Conservation (phyloP, 1,139 yeast genomes). For the Taphrina betulina region DNA sequence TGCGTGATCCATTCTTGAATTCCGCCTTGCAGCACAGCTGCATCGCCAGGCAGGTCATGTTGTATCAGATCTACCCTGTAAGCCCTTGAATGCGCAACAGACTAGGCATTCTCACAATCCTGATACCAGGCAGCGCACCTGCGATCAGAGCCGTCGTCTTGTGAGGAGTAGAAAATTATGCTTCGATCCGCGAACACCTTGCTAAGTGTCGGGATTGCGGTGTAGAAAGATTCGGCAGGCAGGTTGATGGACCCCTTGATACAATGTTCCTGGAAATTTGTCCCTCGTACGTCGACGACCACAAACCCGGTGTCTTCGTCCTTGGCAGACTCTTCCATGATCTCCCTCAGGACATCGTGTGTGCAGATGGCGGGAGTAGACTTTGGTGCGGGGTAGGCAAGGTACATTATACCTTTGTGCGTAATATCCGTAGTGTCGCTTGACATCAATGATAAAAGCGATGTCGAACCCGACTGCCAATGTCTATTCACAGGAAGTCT, state of each 20-base stretch:
- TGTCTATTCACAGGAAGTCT: too few relatives aligned
- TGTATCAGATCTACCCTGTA: conserved; percentile 1
- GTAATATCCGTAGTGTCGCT: too few relatives aligned
- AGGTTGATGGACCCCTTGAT: conserved; percentile 20
- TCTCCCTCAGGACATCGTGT: conserved; percentile 16
- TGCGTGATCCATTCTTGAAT: conserved; percentile 18
- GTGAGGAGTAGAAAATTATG: conserved; percentile 20
- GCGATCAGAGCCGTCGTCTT: conserved; percentile 15
- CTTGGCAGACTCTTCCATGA: conserved; percentile 16
- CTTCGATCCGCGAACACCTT: conserved; percentile 29
- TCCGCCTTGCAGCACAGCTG: conserved; percentile 26
- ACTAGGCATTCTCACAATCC: background rate
- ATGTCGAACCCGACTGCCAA: too few relatives aligned
- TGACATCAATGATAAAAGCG: too few relatives aligned
- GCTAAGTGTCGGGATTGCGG: conserved; percentile 10
- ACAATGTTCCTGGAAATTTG: conserved; percentile 8
- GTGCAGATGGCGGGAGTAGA: conserved; percentile 14
- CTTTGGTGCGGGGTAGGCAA: conserved; percentile 15
- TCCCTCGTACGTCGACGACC: conserved; percentile 25
- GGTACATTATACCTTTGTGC: too few relatives aligned
- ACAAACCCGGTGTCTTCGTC: conserved; percentile 31
- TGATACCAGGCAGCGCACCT: conserved; percentile 30
- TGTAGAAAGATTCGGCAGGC: conserved; percentile 22
- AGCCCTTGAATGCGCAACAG: background rate
- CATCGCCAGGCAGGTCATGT: conserved; percentile 21